These are phyloP conservation scores for Pythium graminicola DNA, from an alignment of 352 stramenopile species.

Conservation along the genomic window DNA sequence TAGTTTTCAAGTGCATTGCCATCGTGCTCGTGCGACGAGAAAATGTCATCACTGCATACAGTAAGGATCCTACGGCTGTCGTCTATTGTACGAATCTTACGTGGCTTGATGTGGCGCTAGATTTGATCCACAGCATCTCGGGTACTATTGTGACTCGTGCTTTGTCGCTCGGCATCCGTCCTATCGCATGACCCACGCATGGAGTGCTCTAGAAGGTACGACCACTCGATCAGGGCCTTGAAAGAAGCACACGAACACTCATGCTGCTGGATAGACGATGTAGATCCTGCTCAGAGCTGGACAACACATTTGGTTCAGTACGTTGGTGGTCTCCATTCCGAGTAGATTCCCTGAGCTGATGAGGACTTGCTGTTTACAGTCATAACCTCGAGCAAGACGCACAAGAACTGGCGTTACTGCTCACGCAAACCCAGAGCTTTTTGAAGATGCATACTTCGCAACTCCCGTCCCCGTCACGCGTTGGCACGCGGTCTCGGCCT, in stretches of 20 bases:
- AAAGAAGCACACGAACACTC: not conserved
- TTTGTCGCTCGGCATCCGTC: slow-evolving; percentile 48
- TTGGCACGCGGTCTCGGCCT: not conserved
- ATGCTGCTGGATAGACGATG: slow-evolving; percentile 26
- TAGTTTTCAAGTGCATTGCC: slow-evolving; percentile 52
- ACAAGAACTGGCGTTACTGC: slow-evolving; percentile 46
- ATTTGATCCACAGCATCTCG: slow-evolving; percentile 43
- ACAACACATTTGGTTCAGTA: slow-evolving; percentile 48
- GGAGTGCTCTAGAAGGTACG: slow-evolving; percentile 39
- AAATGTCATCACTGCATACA: slow-evolving; percentile 65
- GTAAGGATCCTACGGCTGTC: slow-evolving; percentile 26
- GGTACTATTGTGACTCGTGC: slow-evolving; percentile 67
- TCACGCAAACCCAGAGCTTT: slow-evolving; percentile 42
- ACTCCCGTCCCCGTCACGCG: not conserved
- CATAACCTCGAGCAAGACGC: slow-evolving; percentile 63
- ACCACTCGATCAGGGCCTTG: not conserved
- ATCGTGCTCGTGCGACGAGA: slow-evolving; percentile 37
- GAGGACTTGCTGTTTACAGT: slow-evolving; percentile 23
- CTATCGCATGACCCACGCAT: slow-evolving; percentile 48
- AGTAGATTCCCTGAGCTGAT: not conserved
- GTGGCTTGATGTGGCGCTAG: not conserved
- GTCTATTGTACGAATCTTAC: too few relatives aligned
- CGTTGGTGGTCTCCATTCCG: not conserved
- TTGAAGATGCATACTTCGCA: slow-evolving; percentile 2
- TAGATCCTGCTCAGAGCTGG: slow-evolving; percentile 61